Percentiles rank a stretch among this genome's conserved stretches.
Conservation (phyloP, 192 early-diverging fungal species). For the Geranomyces michiganensis region DNA sequence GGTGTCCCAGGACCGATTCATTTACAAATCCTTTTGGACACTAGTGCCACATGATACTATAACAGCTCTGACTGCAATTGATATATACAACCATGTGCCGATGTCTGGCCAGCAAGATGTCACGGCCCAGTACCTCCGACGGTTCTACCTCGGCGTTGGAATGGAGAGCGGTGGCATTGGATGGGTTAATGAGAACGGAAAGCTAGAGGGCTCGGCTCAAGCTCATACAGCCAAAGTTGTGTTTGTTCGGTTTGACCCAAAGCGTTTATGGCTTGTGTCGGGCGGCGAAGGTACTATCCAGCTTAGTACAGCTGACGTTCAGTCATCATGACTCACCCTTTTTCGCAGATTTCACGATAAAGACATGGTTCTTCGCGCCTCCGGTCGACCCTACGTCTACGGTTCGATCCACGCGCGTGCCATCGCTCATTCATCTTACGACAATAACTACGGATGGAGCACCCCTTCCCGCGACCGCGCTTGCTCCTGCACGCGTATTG, state of each 20-base stretch:
- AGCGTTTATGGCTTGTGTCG: slow-evolving; percentile 35
- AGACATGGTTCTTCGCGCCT: slow-evolving; percentile 39
- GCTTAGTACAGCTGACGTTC: neutral
- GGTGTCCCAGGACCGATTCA: too few species aligned
- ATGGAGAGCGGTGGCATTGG: slow-evolving; percentile 28
- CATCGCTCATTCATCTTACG: slow-evolving; percentile 10
- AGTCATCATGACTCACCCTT: neutral
- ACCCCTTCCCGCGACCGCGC: neutral
- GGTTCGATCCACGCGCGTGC: neutral
- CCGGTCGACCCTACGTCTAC: neutral
- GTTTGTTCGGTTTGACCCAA: slow-evolving; percentile 29
- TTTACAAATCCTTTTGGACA: neutral
- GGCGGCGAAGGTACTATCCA: slow-evolving; percentile 37
- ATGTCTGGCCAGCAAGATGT: neutral
- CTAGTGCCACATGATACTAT: slow-evolving; percentile 32
- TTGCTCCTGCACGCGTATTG: neutral
- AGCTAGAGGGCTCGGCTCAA: slow-evolving; percentile 21
- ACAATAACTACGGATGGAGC: neutral
- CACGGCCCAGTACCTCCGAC: neutral
- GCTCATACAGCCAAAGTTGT: slow-evolving; percentile 42
- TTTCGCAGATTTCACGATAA: slow-evolving; percentile 40
- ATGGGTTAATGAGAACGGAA: slow-evolving; percentile 20
- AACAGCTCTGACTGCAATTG: slow-evolving; percentile 39
- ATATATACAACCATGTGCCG: slow-evolving; percentile 23
- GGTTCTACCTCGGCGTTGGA: slow-evolving; percentile 28